phyloP scores from a whole-genome alignment of 768 basidiomycete genomes.

The Coprinellus micaceus region DNA sequence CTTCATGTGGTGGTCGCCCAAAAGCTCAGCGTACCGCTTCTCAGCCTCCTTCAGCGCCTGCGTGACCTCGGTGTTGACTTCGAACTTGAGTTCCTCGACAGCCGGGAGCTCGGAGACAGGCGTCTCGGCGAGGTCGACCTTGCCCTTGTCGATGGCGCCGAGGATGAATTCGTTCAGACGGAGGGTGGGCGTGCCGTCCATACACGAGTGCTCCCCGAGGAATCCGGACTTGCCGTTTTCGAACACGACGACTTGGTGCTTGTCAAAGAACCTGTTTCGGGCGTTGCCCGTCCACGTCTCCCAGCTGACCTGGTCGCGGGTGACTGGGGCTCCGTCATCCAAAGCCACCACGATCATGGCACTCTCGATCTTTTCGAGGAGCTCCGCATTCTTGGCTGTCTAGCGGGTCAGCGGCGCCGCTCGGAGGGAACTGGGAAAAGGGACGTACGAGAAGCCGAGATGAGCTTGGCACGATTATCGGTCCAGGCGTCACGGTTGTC shows the following conservation, averaged over 20 bases:
- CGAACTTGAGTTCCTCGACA: slow-evolving; percentile 70
- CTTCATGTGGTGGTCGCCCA: slow-evolving; percentile 75
- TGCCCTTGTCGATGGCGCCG: slow-evolving; percentile 66
- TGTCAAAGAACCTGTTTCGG: slow-evolving; percentile 91
- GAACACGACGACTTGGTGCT: slow-evolving; percentile 93
- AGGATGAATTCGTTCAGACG: slow-evolving; percentile 94
- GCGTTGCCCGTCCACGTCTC: slow-evolving; percentile 87
- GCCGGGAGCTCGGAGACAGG: slow-evolving; percentile 41
- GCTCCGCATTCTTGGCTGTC: slow-evolving; percentile 49
- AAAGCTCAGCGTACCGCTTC: slow-evolving; percentile 68
- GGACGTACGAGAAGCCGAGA: slow-evolving; percentile 47
- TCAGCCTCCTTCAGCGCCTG: slow-evolving; percentile 56
- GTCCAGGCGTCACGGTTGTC: slow-evolving; percentile 92
- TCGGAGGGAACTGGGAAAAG: background rate
- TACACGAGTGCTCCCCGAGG: slow-evolving; percentile 81
- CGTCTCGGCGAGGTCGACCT: slow-evolving; percentile 66
- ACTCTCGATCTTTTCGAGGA: slow-evolving; percentile 80
- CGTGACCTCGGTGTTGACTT: slow-evolving; percentile 52
- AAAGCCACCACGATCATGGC: slow-evolving; percentile 85
- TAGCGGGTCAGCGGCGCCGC: slow-evolving; percentile 12
- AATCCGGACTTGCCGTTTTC: slow-evolving; percentile 95
- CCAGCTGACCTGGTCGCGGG: slow-evolving; percentile 80
- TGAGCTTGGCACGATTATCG: slow-evolving; percentile 60
- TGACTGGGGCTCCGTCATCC: slow-evolving; percentile 78
- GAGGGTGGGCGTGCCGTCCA: slow-evolving; percentile 94